Evolutionary conservation across 2,329 filamentous ascomycete genomes (phyloP), one percentile per base, ranked within the genome.

Genomic region (Zelopaecilomyces penicillatus): DNA sequence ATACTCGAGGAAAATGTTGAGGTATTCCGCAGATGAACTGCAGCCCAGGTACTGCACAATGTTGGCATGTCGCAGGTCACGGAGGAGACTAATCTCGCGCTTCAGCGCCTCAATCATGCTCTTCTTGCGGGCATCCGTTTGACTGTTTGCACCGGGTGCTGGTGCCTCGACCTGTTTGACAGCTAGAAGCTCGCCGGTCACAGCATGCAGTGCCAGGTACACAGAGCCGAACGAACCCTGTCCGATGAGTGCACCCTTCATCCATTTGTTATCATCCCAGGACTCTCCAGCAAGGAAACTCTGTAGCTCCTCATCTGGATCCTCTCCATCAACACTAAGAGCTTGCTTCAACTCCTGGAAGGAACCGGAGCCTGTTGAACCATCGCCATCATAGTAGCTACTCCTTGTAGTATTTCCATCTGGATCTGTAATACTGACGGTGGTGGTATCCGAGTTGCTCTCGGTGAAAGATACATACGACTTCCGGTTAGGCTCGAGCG

Each of bases 1-100:
- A 64, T 98, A 98, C 67, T 98, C 93, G 60, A 98, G 82, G 81
- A 98, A 98, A 85, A 98, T 98, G 70, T 98, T 98, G 57, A 98
- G 81, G 63, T 91, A 84, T 44, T 90, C 84, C 12, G 87, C 81
- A 50, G 95, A 93, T 6, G 88, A 91, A 58, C 90, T 91, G 55
- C 90, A 96, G 48, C 93, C 93, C 6, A 98, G 81, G 61, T 98
- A 98, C 63, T 96, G 93, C 63, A 98, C 93, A 61, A 98, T 97
- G 63, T 98, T 97, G 45, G 87, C 81, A 60, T 98, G 93, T 59
- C 94, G 89, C 41, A 98, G 80, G 54, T 96, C 93, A 52, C 93
- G 87, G 35, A 98, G 76, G 42, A 98, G 80, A 50, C 85, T 86
- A 62, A 98, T 98, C 68, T 98, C 93, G 55, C 91, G 87, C 71